Evolutionary conservation across 169 alveolate genomes (phyloP), one percentile per base, ranked within the genome.

Genomic region (Plasmodium vinckei): DNA sequence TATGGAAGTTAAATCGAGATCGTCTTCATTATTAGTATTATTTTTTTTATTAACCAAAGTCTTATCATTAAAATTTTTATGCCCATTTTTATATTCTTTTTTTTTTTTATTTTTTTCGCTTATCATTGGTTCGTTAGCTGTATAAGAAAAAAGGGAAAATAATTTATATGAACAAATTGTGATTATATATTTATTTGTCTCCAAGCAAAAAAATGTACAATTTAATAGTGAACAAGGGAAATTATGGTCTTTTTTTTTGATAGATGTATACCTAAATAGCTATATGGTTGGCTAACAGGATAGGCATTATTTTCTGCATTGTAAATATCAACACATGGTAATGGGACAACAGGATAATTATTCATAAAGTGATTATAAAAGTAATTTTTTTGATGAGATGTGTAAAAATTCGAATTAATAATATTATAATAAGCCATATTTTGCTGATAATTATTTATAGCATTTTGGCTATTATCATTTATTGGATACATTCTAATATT

Each of bases 341-440:
- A 9, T 9, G 69, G 87, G 59, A 57, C 19, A n/a, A 23, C 13
- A 2, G 87, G 87, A 17, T 72, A 72, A 13, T 72, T 70, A 72
- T 72, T 72, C 6, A 72, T n/a, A 56, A 56, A 72, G 6, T 72
- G 54, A 42, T 72, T 72, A 56, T 46, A 57, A 13, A 56, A 72
- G 59, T 72, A 72, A 1, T 69, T 56, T 39, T 72, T 72, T 6
- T 69, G 59, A 13, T 69, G 60, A 27, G 87, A 72, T 0, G 71
- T 56, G 59, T 56, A 72, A 21, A 56, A 72, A 57, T 57, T 72
- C 1, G 69, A 54, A 57, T 72, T 72, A 72, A 33, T 56, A 13
- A 70, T 72, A 57, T 72, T 72, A 7, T 72, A 72, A 21, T 56
- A 72, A 6, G 87, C 33, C 12, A 72, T 72, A 7, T 57, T 54